Evolutionary conservation across 2,329 filamentous ascomycete species (phyloP).

Genomic region (Aspergillus sp.): DNA sequence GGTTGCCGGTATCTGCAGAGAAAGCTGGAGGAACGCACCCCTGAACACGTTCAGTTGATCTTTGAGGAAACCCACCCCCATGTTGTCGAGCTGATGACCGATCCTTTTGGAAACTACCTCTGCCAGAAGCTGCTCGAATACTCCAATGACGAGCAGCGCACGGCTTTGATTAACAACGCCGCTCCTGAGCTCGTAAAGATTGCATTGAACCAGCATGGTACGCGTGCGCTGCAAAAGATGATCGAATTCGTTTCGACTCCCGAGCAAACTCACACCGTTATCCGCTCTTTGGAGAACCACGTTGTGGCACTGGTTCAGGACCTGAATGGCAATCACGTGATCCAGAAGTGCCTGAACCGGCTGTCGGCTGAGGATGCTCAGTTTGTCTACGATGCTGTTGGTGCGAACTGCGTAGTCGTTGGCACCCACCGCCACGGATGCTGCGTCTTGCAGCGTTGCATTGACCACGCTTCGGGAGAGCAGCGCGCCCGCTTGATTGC

Average conservation of each 20-base stretch:
- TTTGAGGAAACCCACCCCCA: slow-evolving; percentile 90
- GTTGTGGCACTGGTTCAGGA: slow-evolving; percentile 96
- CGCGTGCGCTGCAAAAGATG: slow-evolving; percentile 96
- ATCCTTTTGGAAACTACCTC: slow-evolving; percentile 98
- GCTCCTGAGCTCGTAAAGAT: slow-evolving; percentile 83
- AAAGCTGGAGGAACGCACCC: slow-evolving; percentile 84
- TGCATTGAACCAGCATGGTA: slow-evolving; percentile 94
- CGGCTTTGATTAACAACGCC: slow-evolving; percentile 83
- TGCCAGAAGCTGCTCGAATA: slow-evolving; percentile 97
- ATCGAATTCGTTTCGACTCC: slow-evolving; percentile 89
- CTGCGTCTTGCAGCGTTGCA: slow-evolving; percentile 95
- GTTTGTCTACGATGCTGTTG: slow-evolving; percentile 96
- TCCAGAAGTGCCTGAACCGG: slow-evolving; percentile 98
- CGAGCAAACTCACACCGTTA: slow-evolving; percentile 81
- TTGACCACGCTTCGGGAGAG: slow-evolving; percentile 85
- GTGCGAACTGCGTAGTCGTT: slow-evolving; percentile 76
- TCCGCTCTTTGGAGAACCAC: slow-evolving; percentile 69
- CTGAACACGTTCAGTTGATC: slow-evolving; percentile 82
- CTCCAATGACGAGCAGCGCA: slow-evolving; percentile 91
- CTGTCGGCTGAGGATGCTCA: slow-evolving; percentile 75
- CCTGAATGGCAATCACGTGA: slow-evolving; percentile 96
- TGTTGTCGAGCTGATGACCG: slow-evolving; percentile 96
- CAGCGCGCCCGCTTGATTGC: slow-evolving; percentile 83
- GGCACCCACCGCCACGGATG: slow-evolving; percentile 97
- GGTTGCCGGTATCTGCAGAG: slow-evolving; percentile 95